Evolutionary conservation across 495 filamentous ascomycete species (phyloP).

Genomic region (Zalerion maritima): DNA sequence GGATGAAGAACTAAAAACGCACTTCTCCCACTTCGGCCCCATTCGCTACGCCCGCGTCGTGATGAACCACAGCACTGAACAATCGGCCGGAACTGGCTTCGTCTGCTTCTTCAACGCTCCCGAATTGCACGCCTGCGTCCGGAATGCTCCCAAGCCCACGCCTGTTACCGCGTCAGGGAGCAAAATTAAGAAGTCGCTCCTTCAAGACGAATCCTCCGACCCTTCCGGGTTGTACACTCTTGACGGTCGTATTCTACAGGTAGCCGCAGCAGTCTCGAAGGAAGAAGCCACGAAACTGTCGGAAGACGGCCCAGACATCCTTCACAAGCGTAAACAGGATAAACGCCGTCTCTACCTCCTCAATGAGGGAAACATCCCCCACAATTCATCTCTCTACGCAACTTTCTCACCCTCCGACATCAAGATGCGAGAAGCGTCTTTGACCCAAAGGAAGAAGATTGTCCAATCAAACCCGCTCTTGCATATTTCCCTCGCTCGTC

Average conservation of each 20-base stretch:
- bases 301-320: slow-evolving; percentile 45
- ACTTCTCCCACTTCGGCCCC: slow-evolving; percentile 71
- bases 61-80: slow-evolving; percentile 65
- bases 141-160: slow-evolving; percentile 46
- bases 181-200: slow-evolving; percentile 53
- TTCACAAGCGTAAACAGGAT: slow-evolving; percentile 63
- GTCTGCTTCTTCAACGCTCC: slow-evolving; percentile 75
- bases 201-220: slow-evolving; percentile 70
- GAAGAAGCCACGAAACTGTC: slow-evolving; percentile 61
- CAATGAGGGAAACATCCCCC: slow-evolving; percentile 65
- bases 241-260: slow-evolving; percentile 72
- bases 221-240: slow-evolving; percentile 70
- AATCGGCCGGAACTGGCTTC: slow-evolving; percentile 84
- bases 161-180: slow-evolving; percentile 27
- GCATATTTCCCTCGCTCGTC: slow-evolving; percentile 77
- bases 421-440: slow-evolving; percentile 75
- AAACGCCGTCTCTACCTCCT: slow-evolving; percentile 87
- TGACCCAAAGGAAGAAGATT: slow-evolving; percentile 74
- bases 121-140: slow-evolving; percentile 59
- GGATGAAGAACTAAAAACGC: slow-evolving; percentile 64
- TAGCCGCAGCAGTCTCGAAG: slow-evolving; percentile 72
- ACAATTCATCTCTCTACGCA: slow-evolving; percentile 56
- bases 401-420: slow-evolving; percentile 66
- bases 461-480: slow-evolving; percentile 82
- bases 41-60: slow-evolving; percentile 84